Percentiles rank a stretch among this genome's conserved stretches.
Evolutionary conservation across 179 eudicot genomes (phyloP).

Genomic region (Nepenthes alata): DNA sequence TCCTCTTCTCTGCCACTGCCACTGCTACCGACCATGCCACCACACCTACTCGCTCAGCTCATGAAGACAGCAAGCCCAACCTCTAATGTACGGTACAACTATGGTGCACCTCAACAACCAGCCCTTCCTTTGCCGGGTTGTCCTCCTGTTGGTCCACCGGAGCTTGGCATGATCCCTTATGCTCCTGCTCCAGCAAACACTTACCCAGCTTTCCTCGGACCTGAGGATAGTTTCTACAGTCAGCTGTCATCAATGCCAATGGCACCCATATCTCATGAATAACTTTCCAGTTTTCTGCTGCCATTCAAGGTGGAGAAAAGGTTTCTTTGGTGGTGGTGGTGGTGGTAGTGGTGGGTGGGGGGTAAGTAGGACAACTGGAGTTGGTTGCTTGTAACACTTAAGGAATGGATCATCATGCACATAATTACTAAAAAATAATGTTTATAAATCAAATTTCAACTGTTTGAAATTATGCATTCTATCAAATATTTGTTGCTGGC

Average conservation of each 20-base stretch:
- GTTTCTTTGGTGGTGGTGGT: no score
- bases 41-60: conserved; percentile 43
- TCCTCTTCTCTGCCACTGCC: conserved; percentile 54
- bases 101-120: conserved; percentile 31
- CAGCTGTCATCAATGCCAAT: conserved; percentile 46
- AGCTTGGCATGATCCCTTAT: conserved; percentile 23
- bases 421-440: no score
- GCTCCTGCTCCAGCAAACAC: conserved; percentile 16
- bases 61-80: conserved; percentile 41
- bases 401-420: no score
- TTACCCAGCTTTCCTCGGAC: conserved; percentile 39
- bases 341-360: no score
- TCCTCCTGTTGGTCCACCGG: conserved; percentile 22
- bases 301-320: neutral
- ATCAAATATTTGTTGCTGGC: no score
- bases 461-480: no score
- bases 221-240: conserved; percentile 46
- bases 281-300: neutral
- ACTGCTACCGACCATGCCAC: conserved; percentile 45
- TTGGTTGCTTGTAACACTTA: no score
- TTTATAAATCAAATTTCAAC: no score
- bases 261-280: conserved; percentile 52
- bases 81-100: conserved; percentile 33
- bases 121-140: conserved; percentile 27
- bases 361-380: no score